Evolutionary conservation across 225 moss, liverwort and hornwort genomes (phyloP), one percentile per base, ranked within the genome.

Genomic region (Physcomitrellopsis africana): DNA sequence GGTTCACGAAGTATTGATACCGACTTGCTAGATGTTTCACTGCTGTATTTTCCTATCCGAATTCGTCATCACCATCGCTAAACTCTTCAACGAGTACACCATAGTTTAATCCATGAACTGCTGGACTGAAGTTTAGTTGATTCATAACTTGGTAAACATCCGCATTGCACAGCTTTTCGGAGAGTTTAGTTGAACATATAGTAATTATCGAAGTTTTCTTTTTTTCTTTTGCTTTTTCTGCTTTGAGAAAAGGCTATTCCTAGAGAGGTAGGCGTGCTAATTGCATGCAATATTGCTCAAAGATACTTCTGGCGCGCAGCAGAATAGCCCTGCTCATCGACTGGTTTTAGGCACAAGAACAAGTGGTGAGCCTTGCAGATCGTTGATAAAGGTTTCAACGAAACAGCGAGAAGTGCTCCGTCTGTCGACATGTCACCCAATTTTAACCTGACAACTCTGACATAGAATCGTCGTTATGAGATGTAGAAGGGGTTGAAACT

Each of bases 41-140:
- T 45, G 23, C 58, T 70, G 56, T 29, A 37, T 37, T 57, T 23
- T 58, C 46, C 24, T 2, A 70, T 70, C 57, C 57, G 24, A 45
- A 1, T 56, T 70, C 57, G 57, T 70, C 57, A 57, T 20, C 43
- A n/a, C 44, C 10, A 23, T 44, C 24, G 44, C 15, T 22, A 20
- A 42, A 10, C 43, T 3, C 27, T 11, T 37, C 44, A 4, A 23
- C 47, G 65, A 24, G 47, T 65, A 8, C 29, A 51, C 17, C 26
- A 1, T 14, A 20, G 24, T 67, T 15, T 19, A n/a, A 1, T 19
- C 10, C 43, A 15, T 9, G 10, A 13, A 47, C 16, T 26, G 15
- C 54, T 55, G 20, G 18, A 41, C 19, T 37, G 13, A 53, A 53
- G 13, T 54, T 69, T 26, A 57, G 45, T 32, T 53, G 52, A 32